Base-by-base conservation (phyloP, 2,329 filamentous ascomycete genomes). In the Aspergillus terreus region DNA sequence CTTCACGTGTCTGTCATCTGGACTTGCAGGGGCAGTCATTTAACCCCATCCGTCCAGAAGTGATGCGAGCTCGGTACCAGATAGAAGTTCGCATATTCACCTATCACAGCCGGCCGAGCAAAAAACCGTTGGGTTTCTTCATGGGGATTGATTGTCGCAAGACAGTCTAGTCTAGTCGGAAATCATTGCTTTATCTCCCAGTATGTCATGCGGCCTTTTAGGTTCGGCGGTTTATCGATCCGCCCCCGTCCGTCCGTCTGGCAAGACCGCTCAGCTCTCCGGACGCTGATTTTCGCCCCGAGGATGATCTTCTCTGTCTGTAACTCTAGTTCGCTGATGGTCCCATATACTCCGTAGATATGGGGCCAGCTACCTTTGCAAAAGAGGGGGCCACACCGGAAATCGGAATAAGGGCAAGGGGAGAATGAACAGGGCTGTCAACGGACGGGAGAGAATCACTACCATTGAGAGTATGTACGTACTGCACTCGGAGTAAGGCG, bases 171-270 rank as follows among this genome's bases (percentile, higher is more conserved):
- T 19, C 19, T 19, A 19, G 19, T 49, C 44, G 50, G 38, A 51
- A 55, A 46, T 49, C 52, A 19, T 54, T 49, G 40, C 47, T 52
- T 50, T 51, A 53, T 54, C 55, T 58, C 52, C 55, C 58, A 53
- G 59, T 51, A 64, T 66, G 61, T 67, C 64, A 67, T 68, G 62
- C 57, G 65, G 56, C 49, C 59, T 40, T 60, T 66, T 65, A 67
- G 57, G 64, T 65, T 69, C 60, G 62, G 63, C 64, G 64, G 59
- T 67, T 61, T 57, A 58, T 65, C 60, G 61, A 67, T 63, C 64
- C 64, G 64, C 55, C 55, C 62, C 58, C 53, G 54, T 60, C 57
- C 58, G 53, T 57, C 56, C 57, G 52, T 55, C 51, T 58, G 47
- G 25, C 41, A 44, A 36, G 44, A 45, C 49, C 43, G 35, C 44